A percentile compares a stretch with the other conserved stretches of the same genome.
These are phyloP conservation scores for Coniochaeta ligniaria DNA, from an alignment of 2,329 filamentous ascomycete species.

Conservation along the genomic window DNA sequence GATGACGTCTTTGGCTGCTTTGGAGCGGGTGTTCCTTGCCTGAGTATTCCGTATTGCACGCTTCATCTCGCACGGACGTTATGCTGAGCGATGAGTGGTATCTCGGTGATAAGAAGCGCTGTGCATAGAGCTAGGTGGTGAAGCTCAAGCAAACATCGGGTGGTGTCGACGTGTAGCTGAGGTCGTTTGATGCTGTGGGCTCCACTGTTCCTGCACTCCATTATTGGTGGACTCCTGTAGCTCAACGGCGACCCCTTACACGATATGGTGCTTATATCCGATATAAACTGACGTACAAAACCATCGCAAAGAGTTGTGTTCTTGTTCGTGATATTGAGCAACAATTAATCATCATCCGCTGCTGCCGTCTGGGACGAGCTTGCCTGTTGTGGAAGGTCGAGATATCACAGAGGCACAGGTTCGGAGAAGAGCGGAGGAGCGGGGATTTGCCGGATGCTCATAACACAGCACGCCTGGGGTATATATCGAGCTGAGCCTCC, in stretches of 20 bases:
- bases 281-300: no score
- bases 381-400: neutral
- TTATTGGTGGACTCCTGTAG: no score
- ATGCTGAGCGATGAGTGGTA: neutral
- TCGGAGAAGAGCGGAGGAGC: neutral
- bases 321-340: no score
- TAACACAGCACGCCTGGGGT: neutral
- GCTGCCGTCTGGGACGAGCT: no score
- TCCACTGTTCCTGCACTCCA: neutral
- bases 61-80: neutral
- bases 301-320: no score
- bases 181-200: neutral
- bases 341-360: no score
- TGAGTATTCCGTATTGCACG: neutral
- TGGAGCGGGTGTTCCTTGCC: conserved; percentile 28
- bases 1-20: conserved; percentile 48
- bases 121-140: no score
- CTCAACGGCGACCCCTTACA: no score
- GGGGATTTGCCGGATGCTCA: neutral
- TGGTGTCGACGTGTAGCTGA: neutral
- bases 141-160: neutral
- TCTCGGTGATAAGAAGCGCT: no score
- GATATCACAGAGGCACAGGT: neutral
- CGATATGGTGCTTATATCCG: no score
- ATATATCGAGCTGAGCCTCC: neutral